Conservation (phyloP, 2,329 filamentous ascomycete species). For the Aspergillus sp. region DNA sequence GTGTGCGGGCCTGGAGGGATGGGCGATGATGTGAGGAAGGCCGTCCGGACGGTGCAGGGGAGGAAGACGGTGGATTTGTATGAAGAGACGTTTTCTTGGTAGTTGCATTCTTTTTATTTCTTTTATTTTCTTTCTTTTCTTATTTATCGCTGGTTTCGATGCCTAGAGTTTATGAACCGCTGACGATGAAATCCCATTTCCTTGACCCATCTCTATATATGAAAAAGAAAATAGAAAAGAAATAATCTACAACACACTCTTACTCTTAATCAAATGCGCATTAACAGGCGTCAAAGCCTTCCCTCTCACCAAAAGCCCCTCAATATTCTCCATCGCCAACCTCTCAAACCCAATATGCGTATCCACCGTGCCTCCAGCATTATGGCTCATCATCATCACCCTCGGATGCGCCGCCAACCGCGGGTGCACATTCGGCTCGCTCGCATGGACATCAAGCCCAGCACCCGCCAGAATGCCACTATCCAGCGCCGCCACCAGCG, state of each 20-base stretch:
- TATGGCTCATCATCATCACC: slow-evolving; percentile 50
- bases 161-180: too few relatives aligned
- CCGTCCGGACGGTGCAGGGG: slow-evolving; percentile 28
- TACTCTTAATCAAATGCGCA: slow-evolving; percentile 49
- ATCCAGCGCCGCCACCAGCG: slow-evolving; percentile 49
- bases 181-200: too few relatives aligned
- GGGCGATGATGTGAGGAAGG: slow-evolving; percentile 37
- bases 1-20: slow-evolving; percentile 39
- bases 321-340: slow-evolving; percentile 49
- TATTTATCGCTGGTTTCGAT: neutral
- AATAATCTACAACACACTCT: slow-evolving; percentile 13
- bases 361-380: slow-evolving; percentile 50
- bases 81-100: slow-evolving; percentile 40
- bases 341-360: slow-evolving; percentile 52
- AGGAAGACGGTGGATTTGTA: slow-evolving; percentile 33
- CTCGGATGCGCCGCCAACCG: slow-evolving; percentile 41
- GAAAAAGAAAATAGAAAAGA: too few relatives aligned
- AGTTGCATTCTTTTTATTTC: slow-evolving; percentile 9
- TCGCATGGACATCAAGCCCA: slow-evolving; percentile 56
- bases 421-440: slow-evolving; percentile 53
- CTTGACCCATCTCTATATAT: too few relatives aligned
- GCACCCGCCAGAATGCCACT: slow-evolving; percentile 48
- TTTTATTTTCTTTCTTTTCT: neutral
- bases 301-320: slow-evolving; percentile 32
- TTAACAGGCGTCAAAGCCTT: slow-evolving; percentile 58